These are phyloP conservation scores for Vitis hybrid DNA, from an alignment of 177 flowering plant genomes.

Conservation along the genomic window DNA sequence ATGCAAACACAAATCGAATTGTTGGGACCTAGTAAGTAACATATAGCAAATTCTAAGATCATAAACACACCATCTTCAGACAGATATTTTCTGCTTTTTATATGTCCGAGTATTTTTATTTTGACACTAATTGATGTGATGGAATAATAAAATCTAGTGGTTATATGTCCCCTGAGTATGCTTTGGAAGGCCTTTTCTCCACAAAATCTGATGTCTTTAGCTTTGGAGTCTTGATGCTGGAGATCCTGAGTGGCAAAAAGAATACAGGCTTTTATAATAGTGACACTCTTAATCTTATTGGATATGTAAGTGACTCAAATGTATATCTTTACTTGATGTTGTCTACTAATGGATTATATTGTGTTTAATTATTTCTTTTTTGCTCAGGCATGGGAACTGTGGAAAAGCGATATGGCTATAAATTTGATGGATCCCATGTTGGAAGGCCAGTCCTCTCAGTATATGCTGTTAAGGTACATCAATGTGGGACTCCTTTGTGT, in stretches of 20 bases:
- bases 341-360: background rate
- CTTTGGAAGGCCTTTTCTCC: too few species aligned
- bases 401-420: constrained; percentile 20
- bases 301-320: constrained; percentile 20
- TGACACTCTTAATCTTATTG: constrained; percentile 20
- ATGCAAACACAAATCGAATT: background rate
- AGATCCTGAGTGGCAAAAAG: constrained; percentile 29
- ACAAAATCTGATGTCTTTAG: too few species aligned
- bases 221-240: constrained; percentile 27
- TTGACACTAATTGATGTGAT: too few species aligned
- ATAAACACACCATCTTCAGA: too few species aligned
- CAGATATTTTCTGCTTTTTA: too few species aligned
- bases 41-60: background rate
- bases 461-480: constrained; percentile 27
- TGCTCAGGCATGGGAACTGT: constrained; percentile 35
- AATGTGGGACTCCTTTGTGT: constrained; percentile 39
- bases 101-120: too few species aligned
- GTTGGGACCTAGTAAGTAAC: constrained; percentile 7
- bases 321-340: background rate
- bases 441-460: background rate
- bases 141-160: too few species aligned
- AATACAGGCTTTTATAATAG: constrained; percentile 26
- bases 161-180: too few species aligned
- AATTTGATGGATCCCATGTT: constrained; percentile 22
- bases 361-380: background rate